Percentiles rank a stretch among this genome's conserved stretches.
Conservation (phyloP, 2,329 filamentous ascomycete species). For the Aspergillus phoenicis region DNA sequence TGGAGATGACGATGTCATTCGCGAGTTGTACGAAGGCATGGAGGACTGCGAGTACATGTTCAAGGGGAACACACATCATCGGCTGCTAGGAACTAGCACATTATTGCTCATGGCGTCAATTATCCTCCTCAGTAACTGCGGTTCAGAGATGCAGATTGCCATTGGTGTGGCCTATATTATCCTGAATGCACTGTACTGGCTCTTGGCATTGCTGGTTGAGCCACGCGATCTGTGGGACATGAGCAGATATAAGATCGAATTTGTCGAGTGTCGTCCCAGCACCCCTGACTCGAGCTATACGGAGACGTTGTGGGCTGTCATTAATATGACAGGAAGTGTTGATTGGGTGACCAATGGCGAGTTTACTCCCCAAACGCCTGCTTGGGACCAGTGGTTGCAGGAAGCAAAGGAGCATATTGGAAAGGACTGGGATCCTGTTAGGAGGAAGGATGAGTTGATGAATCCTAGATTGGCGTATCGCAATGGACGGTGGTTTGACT, state of each 20-base stretch:
- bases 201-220: constrained; percentile 53
- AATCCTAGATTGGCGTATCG: neutral
- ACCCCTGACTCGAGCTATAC: constrained; percentile 51
- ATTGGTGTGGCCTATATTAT: constrained; percentile 61
- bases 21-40: constrained; percentile 64
- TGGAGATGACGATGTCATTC: constrained; percentile 62
- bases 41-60: constrained; percentile 63
- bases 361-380: constrained; percentile 54
- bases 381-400: constrained; percentile 59
- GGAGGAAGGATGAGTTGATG: neutral
- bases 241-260: constrained; percentile 50
- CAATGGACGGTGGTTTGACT: neutral
- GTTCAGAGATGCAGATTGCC: constrained; percentile 62
- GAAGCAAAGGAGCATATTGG: constrained; percentile 22
- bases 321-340: constrained; percentile 55
- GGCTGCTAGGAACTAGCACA: constrained; percentile 61
- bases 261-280: constrained; percentile 26
- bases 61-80: constrained; percentile 50
- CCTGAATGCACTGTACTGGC: constrained; percentile 64
- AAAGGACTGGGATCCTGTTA: neutral
- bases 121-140: constrained; percentile 63
- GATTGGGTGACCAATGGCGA: constrained; percentile 58
- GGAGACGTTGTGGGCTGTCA: constrained; percentile 61
- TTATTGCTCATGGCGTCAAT: constrained; percentile 64
- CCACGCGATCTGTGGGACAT: constrained; percentile 58